Base-by-base conservation (phyloP, 805 yeast genomes). In the Candida orba region DNA sequence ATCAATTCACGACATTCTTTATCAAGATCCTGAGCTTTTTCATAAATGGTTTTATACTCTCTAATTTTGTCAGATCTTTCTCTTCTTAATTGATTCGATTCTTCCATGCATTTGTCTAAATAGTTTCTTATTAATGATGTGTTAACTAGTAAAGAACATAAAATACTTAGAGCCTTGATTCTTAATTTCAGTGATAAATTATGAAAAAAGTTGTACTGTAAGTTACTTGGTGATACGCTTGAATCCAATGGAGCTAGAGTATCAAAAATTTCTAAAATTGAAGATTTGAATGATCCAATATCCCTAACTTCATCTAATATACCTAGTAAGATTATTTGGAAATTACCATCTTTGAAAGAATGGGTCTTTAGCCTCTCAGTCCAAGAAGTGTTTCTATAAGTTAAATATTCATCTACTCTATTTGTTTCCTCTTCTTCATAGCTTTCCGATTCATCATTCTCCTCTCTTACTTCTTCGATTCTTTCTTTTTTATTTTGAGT, bases 291-390 rank as follows among this genome's bases (percentile, higher is more conserved):
- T 13, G 72, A 73, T 1, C 79, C 77, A 34, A 79, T 69, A 50
- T 79, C 71, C 37, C 78, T 78, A 14, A 78, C 77, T 39, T 71
- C 67, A 18, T 79, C 76, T 35, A 90, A 69, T 3, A 89, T 68
- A 29, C 96, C 96, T 39, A 89, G 60, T 36, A 90, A 61, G 36
- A 84, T 75, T 34, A 83, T 72, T 53, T 87, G 82, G 96, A 97
- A 91, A 43, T 78, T 79, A 4, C 96, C 95, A 54, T 87, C 89
- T 53, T 73, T 78, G 60, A 85, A 93, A 49, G 76, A 75, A 43
- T 96, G 76, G 43, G 76, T 80, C 13, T 80, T 73, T 17, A 91
- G 68, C 34, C 95, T 69, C 27, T 84, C 95, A 46, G 79, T 76
- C 96, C 98, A 93, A 12, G 79, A 63, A 0, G 67, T 64, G 36